Evolutionary conservation across 2,329 filamentous ascomycete genomes (phyloP).

Genomic region (Hypoxylon sp.): DNA sequence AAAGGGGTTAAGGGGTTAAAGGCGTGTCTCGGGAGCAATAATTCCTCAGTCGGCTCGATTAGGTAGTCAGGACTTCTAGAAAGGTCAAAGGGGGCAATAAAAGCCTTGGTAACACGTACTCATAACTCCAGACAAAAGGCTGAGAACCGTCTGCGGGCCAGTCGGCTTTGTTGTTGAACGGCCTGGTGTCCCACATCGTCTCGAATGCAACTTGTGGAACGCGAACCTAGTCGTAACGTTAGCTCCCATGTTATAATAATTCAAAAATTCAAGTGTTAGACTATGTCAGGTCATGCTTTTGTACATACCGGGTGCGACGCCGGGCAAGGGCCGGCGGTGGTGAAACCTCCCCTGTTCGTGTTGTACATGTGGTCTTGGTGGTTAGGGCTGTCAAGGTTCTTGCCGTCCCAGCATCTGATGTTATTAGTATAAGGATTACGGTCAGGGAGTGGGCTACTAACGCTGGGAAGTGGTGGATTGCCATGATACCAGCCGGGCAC

Average conservation of each 20-base stretch:
- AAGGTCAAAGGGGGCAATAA: not conserved
- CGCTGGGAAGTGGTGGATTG: conserved; percentile 57
- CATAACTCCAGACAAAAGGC: conserved; percentile 54
- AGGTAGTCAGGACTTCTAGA: not conserved
- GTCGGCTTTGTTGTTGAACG: conserved; percentile 55
- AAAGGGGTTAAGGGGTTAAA: not conserved
- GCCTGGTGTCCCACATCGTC: conserved; percentile 60
- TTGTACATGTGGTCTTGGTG: conserved; percentile 57
- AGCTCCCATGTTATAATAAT: not conserved
- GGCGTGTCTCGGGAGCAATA: not conserved
- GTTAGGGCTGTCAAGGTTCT: conserved; percentile 49
- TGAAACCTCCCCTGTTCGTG: conserved; percentile 52
- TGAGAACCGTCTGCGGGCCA: conserved; percentile 55
- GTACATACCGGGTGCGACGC: conserved; percentile 50
- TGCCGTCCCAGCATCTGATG: conserved; percentile 50
- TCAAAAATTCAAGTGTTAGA: too few species aligned
- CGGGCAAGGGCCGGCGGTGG: conserved; percentile 53
- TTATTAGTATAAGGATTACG: conserved; percentile 41
- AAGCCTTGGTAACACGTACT: conserved; percentile 11
- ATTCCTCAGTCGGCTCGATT: not conserved
- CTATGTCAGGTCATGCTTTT: too few species aligned
- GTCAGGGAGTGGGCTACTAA: conserved; percentile 25
- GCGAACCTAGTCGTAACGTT: conserved; percentile 38
- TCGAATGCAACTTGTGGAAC: conserved; percentile 59
- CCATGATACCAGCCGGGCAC: conserved; percentile 56